Evolutionary conservation across 1,284 basidiomycete genomes (phyloP), one percentile per base, ranked within the genome.

Genomic region (Cystobasidium slooffiae): DNA sequence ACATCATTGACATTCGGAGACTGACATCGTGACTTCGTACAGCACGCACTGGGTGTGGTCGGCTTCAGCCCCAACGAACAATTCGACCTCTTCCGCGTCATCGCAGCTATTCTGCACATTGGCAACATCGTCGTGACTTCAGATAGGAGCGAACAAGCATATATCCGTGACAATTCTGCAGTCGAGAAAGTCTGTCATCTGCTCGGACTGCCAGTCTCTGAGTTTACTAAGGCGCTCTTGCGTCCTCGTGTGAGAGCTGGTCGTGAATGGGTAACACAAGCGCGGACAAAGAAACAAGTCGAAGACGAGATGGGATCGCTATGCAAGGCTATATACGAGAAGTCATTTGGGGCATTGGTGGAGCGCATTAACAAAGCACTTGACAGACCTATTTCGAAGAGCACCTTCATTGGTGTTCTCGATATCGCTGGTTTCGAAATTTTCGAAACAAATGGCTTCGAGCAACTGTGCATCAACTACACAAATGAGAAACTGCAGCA

Each of bases 351-450:
- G 18, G 87, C 88, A 56, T 88, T 99, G 59, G 97, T 99, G 24
- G 95, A 97, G 77, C 88, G 94, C 55, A 93, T 99, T 83, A 99
- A 99, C 82, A 89, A 88, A 63, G 95, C 94, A 0, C 87, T 99
- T 0, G 96, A 98, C 79, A 88, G 95, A 8, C 94, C 95, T 18
- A 92, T 92, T 44, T 88, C 89, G 39, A 97, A 97, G 83, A 90
- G 93, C 46, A 94, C 92, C 1, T 99, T 98, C 82, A 99, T 99
- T 76, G 97, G 97, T 56, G 97, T 99, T 3, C 88, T 99, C 43
- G 97, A 99, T 88, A 99, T 99, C 75, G 97, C 97, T 7, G 97
- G 97, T 22, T 99, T 99, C 84, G 97, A 99, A 83, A 99, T 99
- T 80, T 84, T 88, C 76, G 83, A 85, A 82, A 81, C 81, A 72